Base-by-base conservation (phyloP, 2,329 filamentous ascomycete species). In the Pyrenophora seminiperda region DNA sequence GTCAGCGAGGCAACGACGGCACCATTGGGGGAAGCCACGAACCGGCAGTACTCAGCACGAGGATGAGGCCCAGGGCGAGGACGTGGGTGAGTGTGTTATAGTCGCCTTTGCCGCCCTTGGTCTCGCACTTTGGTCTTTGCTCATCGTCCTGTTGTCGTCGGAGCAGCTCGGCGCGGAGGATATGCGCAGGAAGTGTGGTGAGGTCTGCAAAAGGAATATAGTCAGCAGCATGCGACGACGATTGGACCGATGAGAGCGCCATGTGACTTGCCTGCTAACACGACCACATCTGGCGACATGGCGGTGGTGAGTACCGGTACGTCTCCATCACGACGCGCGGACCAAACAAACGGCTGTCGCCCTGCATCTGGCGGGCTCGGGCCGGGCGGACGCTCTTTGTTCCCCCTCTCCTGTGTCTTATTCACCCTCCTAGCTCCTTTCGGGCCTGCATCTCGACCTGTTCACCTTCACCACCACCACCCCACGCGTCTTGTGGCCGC, bases 1-100 rank as follows among this genome's bases (percentile, higher is more conserved):
- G 47, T 68, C 38, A 68, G 59, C 58, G 7, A n/a, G n/a, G 33
- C 19, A 37, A 32, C 14, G 4, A n/a, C n/a, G n/a, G n/a, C n/a
- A n/a, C n/a, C n/a, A n/a, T n/a, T n/a, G 31, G 15, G 22, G 14
- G 19, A 13, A 18, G n/a, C 15, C 29, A 63, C 73, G 34, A 60
- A 79, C 80, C 79, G 51, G 78, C 68, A 41, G 80, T 82, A 54
- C 81, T 83, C 62, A 84, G 70, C 7, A 72, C 65, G 44, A 85
- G 74, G 52, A 85, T 83, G 41, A 84, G 72, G 44, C 83, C 67
- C 53, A 85, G 70, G n/a, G 83, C 83, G 59, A 79, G 75, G 47
- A 85, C 80, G 67, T 85, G 83, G 31, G 81, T 68, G 3, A 77
- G 71, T 17, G 80, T 80, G 64, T 84, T 83, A 65, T 85, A 85